Base-by-base conservation (phyloP, 257 asterid genomes). In the Marsdenia floribunda region DNA sequence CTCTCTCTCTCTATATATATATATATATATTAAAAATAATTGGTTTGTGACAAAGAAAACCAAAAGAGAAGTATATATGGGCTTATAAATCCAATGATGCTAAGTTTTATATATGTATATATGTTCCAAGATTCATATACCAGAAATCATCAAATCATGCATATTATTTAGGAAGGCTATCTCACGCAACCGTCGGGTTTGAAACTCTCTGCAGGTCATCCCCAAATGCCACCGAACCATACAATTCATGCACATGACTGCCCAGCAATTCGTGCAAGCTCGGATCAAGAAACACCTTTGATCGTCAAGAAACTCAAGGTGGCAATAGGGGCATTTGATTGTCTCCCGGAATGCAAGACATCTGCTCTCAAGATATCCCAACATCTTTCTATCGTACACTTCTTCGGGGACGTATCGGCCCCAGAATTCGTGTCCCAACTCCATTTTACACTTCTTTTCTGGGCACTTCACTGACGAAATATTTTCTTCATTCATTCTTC, bases 261-360 rank as follows among this genome's bases (percentile, higher is more conserved):
- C 40, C 74, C 81, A 73, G n/a, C 78, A 73, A 0, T 72, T 14
- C 0, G 71, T 70, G 35, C 78, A 78, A 3, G 74, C 74, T 29
- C 59, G 57, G 15, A 55, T 78, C 13, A 49, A 49, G 72, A 44
- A 78, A 5, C 2, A 10, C 11, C 11, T 33, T 19, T 6, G 16
- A 50, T 78, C 81, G 47, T 65, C 74, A 9, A 57, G 2, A 26
- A 57, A 8, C 54, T 0, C 6, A 0, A 24, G 38, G 6, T 3
- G 19, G 29, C 74, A 78, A 4, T 42, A 37, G 2, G 74, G 77
- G 29, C 70, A 73, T 5, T 29, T 3, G 1, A 72, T 57, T 3
- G 0, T 10, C 6, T 1, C 0, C 2, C 46, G 64, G 18, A 2
- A 18, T 40, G 47, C n/a, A 65, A 78, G n/a, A 33, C 3, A 54